These are phyloP conservation scores for Amphichorda felina DNA, from an alignment of 2,329 filamentous ascomycete genomes.

Conservation along the genomic window DNA sequence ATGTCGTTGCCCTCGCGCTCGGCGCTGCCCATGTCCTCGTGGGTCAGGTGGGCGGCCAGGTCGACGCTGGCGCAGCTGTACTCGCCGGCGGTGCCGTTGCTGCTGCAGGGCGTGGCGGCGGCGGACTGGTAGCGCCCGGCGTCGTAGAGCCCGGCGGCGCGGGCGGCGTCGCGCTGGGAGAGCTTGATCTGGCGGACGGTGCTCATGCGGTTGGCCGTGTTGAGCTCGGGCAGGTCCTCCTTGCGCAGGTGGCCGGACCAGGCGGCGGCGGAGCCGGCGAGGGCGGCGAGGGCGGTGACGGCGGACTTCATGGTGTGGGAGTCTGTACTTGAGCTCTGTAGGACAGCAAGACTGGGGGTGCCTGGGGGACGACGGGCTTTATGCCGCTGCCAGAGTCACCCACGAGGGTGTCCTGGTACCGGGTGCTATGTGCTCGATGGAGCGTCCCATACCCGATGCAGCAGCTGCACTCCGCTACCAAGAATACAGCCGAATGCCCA, in stretches of 20 bases:
- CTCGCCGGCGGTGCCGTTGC: slow-evolving; percentile 19
- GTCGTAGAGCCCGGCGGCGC: slow-evolving; percentile 7
- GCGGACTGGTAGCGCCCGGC: slow-evolving; percentile 6
- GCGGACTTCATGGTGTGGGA: not conserved
- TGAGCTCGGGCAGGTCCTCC: not conserved
- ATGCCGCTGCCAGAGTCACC: too few relatives aligned
- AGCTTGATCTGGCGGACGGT: slow-evolving; percentile 4
- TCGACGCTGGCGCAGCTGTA: slow-evolving; percentile 25
- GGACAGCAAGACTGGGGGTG: too few relatives aligned
- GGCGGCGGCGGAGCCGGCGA: not conserved
- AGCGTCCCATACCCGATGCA: too few relatives aligned
- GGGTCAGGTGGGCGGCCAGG: slow-evolving; percentile 22
- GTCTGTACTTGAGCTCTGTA: too few relatives aligned
- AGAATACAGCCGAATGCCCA: too few relatives aligned
- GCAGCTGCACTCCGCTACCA: too few relatives aligned
- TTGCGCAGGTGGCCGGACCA: not conserved
- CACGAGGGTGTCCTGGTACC: too few relatives aligned
- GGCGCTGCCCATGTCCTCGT: slow-evolving; percentile 22
- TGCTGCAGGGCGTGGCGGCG: slow-evolving; percentile 10
- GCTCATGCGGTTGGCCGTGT: not conserved
- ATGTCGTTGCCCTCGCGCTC: slow-evolving; percentile 24
- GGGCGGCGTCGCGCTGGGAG: slow-evolving; percentile 3
- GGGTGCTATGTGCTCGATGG: too few relatives aligned
- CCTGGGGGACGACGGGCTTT: too few relatives aligned
- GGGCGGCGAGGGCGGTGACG: not conserved